A percentile compares a stretch with the other conserved stretches of the same genome.
phyloP scores from a whole-genome alignment of 768 basidiomycete genomes.

The Rhizopogon roseolus region DNA sequence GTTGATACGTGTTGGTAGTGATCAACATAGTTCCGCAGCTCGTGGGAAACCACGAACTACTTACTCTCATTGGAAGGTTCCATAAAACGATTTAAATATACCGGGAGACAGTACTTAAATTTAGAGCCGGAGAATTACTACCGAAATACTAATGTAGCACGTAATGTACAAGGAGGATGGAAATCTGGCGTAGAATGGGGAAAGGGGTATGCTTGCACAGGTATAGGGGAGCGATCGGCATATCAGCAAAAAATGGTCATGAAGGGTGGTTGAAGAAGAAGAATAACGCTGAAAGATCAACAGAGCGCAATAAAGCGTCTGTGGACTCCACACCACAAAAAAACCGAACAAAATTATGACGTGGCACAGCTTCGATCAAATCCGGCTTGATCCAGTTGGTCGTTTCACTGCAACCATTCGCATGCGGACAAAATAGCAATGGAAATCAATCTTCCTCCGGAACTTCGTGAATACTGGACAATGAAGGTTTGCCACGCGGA shows the following conservation, averaged over 20 bases:
- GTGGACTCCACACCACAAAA: neutral
- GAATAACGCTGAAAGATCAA: neutral
- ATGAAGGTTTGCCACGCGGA: constrained; percentile 25
- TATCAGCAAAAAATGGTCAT: neutral
- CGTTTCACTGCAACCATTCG: neutral
- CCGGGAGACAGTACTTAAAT: too few species aligned
- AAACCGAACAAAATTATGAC: neutral
- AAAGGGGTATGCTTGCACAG: constrained; percentile 1
- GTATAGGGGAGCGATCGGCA: constrained; percentile 1
- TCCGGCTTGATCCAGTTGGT: neutral
- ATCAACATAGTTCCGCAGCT: too few species aligned
- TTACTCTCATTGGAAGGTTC: too few species aligned
- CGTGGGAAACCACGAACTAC: too few species aligned
- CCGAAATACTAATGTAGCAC: neutral
- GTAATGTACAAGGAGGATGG: neutral
- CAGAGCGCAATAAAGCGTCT: neutral
- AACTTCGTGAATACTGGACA: constrained; percentile 28
- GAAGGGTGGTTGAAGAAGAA: neutral
- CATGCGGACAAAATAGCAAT: neutral
- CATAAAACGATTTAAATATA: too few species aligned
- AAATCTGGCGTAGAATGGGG: too few species aligned
- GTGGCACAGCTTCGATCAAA: constrained; percentile 2
- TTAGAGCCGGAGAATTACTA: neutral
- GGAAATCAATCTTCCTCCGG: constrained; percentile 24
- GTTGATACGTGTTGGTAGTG: too few species aligned